Percentiles rank a stretch among this genome's conserved stretches.
phyloP scores from a whole-genome alignment of 805 yeast genomes.

The Sugiyamaella mastotermitis region DNA sequence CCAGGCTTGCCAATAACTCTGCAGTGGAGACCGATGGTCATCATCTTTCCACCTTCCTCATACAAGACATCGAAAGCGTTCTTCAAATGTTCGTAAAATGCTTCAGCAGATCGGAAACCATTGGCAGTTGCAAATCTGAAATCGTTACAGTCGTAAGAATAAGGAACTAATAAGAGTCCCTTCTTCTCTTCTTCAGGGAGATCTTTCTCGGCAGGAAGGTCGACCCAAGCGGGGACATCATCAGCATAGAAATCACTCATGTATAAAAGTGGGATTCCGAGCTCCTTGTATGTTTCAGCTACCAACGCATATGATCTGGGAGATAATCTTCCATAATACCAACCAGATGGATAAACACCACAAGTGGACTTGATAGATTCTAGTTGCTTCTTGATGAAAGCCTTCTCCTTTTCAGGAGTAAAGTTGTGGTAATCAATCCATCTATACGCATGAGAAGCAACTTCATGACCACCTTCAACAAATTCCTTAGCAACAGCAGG shows the following conservation, averaged over 20 bases:
- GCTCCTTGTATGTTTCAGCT: conserved; percentile 31
- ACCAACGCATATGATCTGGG: conserved; percentile 30
- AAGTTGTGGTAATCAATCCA: conserved; percentile 32
- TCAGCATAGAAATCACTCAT: conserved; percentile 34
- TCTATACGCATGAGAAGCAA: conserved; percentile 34
- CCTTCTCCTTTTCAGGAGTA: conserved; percentile 31
- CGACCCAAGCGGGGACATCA: conserved; percentile 35
- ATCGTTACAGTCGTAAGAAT: conserved; percentile 29
- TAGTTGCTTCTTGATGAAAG: conserved; percentile 29
- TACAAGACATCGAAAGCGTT: conserved; percentile 35
- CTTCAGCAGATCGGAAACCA: conserved; percentile 26
- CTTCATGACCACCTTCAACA: conserved; percentile 35
- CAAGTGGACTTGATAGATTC: conserved; percentile 28
- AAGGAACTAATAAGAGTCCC: conserved; percentile 30
- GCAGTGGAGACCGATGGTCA: conserved; percentile 35
- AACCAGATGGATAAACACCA: conserved; percentile 34
- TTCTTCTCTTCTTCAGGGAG: conserved; percentile 15
- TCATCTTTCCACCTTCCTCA: conserved; percentile 34
- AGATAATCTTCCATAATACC: conserved; percentile 33
- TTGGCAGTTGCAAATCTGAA: conserved; percentile 26
- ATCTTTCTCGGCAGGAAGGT: conserved; percentile 26
- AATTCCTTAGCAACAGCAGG: conserved; percentile 33
- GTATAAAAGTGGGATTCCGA: conserved; percentile 30
- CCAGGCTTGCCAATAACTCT: conserved; percentile 36
- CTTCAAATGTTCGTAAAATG: conserved; percentile 29